Conservation (phyloP, 2,329 filamentous ascomycete genomes). For the Fusarium annulatum region DNA sequence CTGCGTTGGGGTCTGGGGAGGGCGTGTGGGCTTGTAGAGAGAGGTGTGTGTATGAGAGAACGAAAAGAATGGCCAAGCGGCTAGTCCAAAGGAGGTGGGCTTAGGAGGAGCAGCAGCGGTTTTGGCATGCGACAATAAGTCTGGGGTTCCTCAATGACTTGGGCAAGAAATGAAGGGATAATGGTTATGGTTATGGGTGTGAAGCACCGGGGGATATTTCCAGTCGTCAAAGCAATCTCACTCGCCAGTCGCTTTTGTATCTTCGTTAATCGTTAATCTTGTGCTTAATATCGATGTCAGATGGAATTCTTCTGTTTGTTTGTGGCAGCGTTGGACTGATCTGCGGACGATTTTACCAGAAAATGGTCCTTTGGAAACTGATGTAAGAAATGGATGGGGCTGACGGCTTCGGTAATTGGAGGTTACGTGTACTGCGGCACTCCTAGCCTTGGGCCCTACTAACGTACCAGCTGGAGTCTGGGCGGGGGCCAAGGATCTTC, state of each 20-base stretch:
- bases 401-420: conserved; percentile 30
- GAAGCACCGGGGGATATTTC: not conserved
- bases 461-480: not conserved
- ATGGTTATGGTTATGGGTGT: not conserved
- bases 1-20: conserved; percentile 12
- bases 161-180: not conserved
- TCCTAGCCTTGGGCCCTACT: not conserved
- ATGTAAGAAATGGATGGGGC: conserved; percentile 35
- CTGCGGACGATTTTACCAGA: conserved; percentile 1
- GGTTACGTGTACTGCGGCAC: conserved; percentile 36
- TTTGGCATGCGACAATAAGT: conserved; percentile 13
- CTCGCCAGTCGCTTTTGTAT: not conserved
- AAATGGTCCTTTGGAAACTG: conserved; percentile 20
- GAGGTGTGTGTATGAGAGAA: conserved; percentile 11
- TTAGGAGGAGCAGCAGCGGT: conserved; percentile 1
- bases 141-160: conserved; percentile 3
- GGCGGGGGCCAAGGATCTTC: not conserved
- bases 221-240: not conserved
- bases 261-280: conserved; percentile 2
- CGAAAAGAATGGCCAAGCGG: conserved; percentile 3
- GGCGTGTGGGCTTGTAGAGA: conserved; percentile 12
- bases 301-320: not conserved
- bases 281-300: not conserved
- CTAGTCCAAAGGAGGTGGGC: conserved; percentile 4
- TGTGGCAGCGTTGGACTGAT: not conserved